Evolutionary conservation across 2,329 filamentous ascomycete species (phyloP), one percentile per base, ranked within the genome.

Genomic region (Fusarium pseudonygamai): DNA sequence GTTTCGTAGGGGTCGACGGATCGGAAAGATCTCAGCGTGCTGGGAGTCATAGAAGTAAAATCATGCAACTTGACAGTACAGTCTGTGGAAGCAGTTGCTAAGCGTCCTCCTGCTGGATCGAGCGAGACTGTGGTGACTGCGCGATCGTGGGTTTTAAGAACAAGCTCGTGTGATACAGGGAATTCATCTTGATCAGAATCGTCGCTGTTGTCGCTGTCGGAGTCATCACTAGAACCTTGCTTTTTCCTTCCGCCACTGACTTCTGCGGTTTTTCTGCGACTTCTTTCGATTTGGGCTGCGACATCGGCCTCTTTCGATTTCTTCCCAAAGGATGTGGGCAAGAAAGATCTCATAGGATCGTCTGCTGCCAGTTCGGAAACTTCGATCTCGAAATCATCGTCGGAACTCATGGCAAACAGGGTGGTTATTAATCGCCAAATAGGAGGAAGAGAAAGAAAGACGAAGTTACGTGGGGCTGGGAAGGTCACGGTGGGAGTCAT

Each of bases 1-100:
- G 91, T 90, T 58, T 91, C 90, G 77, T 92, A 95, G 1, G 96
- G 96, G 79, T 99, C 96, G 53, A 98, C 87, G 14, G 92, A 95
- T 79, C 94, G 95, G 87, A 99, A 99, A 2, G 96, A 94, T 77
- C 96, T 93, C 58, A 99, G 88, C 0, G 96, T 98, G 10, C 95
- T 96, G 4, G 95, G 94, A 2, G 96, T 98, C 92, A 99, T 97
- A 52, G 95, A 93, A 6, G 95, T 91, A 81, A 99, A 97, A 80
- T 99, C 96, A 84, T 98, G 95, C 24, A 99, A 87, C 80, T 98
- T 98, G 78, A 98, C 85, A 3, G 91, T 93, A 82, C 95, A 97
- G 82, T 99, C 96, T 69, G 92, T 93, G 10, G 95, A 98, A 28
- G 93, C 95, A n/a, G 94, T 96, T 53, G 96, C 91, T 79, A 99